phyloP scores from a whole-genome alignment of 1,284 basidiomycete species.

The Pholiota adiposa region DNA sequence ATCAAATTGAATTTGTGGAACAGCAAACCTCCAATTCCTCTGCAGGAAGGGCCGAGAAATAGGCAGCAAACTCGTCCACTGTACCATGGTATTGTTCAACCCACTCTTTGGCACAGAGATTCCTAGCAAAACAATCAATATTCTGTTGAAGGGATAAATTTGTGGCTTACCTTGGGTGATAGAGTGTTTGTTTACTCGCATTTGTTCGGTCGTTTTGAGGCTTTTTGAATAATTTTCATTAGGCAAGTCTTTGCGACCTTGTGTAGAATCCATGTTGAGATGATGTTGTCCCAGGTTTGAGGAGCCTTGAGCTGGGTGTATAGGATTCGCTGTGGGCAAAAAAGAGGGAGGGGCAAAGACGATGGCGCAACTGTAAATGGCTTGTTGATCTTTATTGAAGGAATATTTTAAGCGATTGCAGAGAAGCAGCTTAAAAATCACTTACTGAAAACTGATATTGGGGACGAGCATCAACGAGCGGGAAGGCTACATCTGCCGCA shows the following conservation, averaged over 20 bases:
- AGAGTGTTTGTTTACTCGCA: slow-evolving; percentile 15
- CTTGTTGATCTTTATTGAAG: slow-evolving; percentile 13
- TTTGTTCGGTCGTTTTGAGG: slow-evolving; percentile 7
- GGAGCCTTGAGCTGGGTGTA: slow-evolving; percentile 15
- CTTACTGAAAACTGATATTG: slow-evolving; percentile 16
- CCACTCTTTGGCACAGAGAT: slow-evolving; percentile 18
- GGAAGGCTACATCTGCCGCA: slow-evolving; percentile 8
- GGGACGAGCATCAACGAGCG: slow-evolving; percentile 12
- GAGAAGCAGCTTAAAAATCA: slow-evolving; percentile 15
- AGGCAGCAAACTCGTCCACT: slow-evolving; percentile 17
- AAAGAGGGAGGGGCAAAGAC: slow-evolving; percentile 8
- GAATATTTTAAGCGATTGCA: slow-evolving; percentile 12
- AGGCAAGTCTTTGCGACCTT: slow-evolving; percentile 14
- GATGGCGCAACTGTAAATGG: slow-evolving; percentile 11
- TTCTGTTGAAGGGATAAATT: slow-evolving; percentile 4
- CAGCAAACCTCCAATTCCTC: slow-evolving; percentile 16
- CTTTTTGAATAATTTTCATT: slow-evolving; percentile 9
- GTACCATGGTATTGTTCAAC: slow-evolving; percentile 13
- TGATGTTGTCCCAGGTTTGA: slow-evolving; percentile 7
- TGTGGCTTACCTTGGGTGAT: slow-evolving; percentile 14
- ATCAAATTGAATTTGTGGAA: neutral
- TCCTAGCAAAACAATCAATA: slow-evolving; percentile 14
- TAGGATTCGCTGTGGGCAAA: slow-evolving; percentile 4
- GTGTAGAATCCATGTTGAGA: slow-evolving; percentile 6
- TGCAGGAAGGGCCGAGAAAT: slow-evolving; percentile 15